Conservation (phyloP, 2,329 filamentous ascomycete genomes). For the Trichoderma endophyticum region DNA sequence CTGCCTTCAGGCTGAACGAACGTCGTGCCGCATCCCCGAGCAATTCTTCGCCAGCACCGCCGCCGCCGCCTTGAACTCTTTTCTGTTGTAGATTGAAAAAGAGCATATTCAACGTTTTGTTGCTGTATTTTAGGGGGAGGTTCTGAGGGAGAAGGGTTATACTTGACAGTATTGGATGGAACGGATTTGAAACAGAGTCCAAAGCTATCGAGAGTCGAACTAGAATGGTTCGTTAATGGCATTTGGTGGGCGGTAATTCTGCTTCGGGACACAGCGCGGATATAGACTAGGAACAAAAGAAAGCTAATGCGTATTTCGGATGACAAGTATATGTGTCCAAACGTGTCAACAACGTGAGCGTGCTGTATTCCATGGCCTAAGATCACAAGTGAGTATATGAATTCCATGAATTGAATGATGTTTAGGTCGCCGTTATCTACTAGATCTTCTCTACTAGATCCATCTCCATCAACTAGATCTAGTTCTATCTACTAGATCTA, state of each 20-base stretch:
- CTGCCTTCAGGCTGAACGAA: slow-evolving; percentile 61
- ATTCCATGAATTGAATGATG: too few relatives aligned
- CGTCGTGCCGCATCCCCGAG: slow-evolving; percentile 25
- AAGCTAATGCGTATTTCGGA: not conserved
- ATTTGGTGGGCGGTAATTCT: not conserved
- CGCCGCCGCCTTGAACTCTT: slow-evolving; percentile 25
- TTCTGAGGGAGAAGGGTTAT: not conserved
- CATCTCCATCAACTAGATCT: too few relatives aligned
- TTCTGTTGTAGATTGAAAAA: not conserved
- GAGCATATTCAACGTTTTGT: not conserved
- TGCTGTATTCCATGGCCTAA: not conserved
- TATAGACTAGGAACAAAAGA: slow-evolving; percentile 9
- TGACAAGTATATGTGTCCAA: not conserved
- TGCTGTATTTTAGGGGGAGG: not conserved
- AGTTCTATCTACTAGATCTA: too few relatives aligned
- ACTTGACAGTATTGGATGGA: not conserved
- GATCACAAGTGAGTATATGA: not conserved
- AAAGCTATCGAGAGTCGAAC: not conserved
- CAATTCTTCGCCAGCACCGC: slow-evolving; percentile 25
- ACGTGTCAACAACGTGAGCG: not conserved
- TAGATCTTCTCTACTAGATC: too few relatives aligned
- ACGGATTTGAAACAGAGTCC: not conserved
- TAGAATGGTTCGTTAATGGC: not conserved
- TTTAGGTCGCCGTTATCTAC: too few relatives aligned
- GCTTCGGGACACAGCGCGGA: slow-evolving; percentile 1